Evolutionary conservation across 208 protist genomes (phyloP).

Genomic region (Trypanosomatidae sp.): DNA sequence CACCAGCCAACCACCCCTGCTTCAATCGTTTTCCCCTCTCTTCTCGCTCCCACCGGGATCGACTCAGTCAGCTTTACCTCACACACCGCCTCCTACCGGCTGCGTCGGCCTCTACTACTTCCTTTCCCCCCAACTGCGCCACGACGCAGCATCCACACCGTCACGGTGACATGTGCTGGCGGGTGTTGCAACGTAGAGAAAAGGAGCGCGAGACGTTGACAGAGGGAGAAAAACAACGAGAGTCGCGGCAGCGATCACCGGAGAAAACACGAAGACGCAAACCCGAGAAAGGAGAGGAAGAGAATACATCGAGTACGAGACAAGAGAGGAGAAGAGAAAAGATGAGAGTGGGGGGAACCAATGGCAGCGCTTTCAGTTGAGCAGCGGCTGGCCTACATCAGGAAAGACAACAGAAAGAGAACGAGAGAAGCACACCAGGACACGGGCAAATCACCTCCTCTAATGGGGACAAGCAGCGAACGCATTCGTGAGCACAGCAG

Average conservation of each 20-base stretch:
- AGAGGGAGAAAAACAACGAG: background rate
- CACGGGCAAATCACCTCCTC: background rate
- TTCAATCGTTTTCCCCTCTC: background rate
- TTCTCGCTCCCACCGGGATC: background rate
- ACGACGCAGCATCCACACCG: background rate
- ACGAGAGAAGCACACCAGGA: background rate
- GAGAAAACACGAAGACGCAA: background rate
- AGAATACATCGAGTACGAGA: background rate
- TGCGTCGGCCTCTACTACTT: background rate
- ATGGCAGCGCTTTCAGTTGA: background rate
- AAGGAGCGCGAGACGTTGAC: background rate
- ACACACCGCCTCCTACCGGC: background rate
- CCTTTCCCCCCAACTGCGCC: background rate
- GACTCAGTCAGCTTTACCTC: background rate
- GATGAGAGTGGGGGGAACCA: conserved; percentile 16
- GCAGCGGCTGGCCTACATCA: background rate
- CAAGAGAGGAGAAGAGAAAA: background rate
- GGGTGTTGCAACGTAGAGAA: background rate
- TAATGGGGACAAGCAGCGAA: background rate
- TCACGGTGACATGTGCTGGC: background rate
- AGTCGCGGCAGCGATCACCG: background rate
- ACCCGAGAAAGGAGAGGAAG: background rate
- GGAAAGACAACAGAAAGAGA: background rate
- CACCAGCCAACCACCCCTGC: background rate
- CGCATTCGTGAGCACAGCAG: background rate